Percentiles rank a stretch among this genome's conserved stretches.
phyloP scores from a whole-genome alignment of 1,284 basidiomycete species.

The Ustanciosporium gigantosporum region DNA sequence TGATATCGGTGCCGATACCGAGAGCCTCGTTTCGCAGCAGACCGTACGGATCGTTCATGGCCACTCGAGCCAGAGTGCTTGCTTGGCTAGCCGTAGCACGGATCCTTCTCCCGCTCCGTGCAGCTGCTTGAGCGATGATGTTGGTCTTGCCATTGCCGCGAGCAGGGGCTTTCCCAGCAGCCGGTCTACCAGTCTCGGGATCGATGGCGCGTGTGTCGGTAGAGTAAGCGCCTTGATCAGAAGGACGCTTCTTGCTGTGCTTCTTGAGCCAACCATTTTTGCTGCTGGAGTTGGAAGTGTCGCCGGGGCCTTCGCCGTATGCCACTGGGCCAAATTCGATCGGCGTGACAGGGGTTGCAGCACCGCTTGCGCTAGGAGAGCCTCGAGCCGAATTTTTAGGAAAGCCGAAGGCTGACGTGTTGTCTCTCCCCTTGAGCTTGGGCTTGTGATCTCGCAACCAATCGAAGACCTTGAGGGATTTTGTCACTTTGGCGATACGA shows the following conservation, averaged over 20 bases:
- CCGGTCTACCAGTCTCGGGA: conserved; percentile 19
- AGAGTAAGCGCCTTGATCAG: conserved; percentile 10
- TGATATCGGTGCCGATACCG: conserved; percentile 54
- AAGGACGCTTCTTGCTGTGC: conserved; percentile 49
- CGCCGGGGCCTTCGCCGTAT: conserved; percentile 1
- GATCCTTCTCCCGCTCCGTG: conserved; percentile 14
- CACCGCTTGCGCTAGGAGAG: conserved; percentile 31
- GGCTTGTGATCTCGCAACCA: conserved; percentile 73
- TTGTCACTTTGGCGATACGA: conserved; percentile 68
- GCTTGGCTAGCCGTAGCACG: conserved; percentile 27
- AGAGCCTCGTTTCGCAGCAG: conserved; percentile 40
- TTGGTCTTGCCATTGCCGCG: conserved; percentile 30
- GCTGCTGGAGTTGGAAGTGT: conserved; percentile 6
- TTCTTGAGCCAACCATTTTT: conserved; percentile 41
- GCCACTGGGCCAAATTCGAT: conserved; percentile 14
- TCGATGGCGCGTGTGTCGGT: conserved; percentile 23
- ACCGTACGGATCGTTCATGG: conserved; percentile 43
- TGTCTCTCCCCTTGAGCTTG: conserved; percentile 63
- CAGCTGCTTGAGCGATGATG: conserved; percentile 27
- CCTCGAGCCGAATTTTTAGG: conserved; percentile 7
- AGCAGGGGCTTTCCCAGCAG: conserved; percentile 28
- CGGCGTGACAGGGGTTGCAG: conserved; percentile 15
- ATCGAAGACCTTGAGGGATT: conserved; percentile 70
- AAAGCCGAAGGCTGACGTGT: conserved; percentile 62
- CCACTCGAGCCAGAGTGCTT: conserved; percentile 45